Conservation (phyloP, 2,329 filamentous ascomycete genomes). For the Sporothrix humicola region DNA sequence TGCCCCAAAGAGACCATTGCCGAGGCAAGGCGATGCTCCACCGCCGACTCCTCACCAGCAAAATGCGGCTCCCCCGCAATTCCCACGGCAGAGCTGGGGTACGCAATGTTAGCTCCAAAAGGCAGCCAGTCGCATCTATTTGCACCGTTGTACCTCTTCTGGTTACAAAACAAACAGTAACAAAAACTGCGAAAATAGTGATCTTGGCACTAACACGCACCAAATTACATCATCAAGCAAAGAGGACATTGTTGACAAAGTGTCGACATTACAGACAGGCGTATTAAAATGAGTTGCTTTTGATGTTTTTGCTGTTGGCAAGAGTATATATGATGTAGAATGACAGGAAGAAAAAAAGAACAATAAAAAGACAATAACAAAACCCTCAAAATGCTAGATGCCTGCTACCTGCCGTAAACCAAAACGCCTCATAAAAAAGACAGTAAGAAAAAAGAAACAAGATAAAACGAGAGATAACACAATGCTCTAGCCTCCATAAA, state of each 20-base stretch:
- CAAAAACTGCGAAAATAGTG: too few species aligned
- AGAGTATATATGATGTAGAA: conserved; percentile 14
- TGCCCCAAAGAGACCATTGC: conserved; percentile 17
- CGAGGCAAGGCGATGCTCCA: conserved; percentile 20
- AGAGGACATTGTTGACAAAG: too few species aligned
- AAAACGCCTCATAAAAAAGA: conserved; percentile 3
- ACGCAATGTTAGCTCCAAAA: neutral
- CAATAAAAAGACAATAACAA: neutral
- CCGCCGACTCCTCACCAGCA: neutral
- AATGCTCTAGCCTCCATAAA: neutral
- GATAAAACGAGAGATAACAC: neutral
- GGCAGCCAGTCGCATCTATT: too few species aligned
- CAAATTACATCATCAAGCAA: neutral
- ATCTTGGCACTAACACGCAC: too few species aligned
- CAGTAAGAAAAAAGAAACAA: neutral
- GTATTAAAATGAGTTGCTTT: neutral
- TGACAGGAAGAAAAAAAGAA: neutral
- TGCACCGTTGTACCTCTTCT: too few species aligned
- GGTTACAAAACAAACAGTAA: too few species aligned
- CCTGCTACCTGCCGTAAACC: conserved; percentile 4
- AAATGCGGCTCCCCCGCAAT: conserved; percentile 19
- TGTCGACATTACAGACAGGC: too few species aligned
- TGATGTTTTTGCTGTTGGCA: conserved; percentile 9
- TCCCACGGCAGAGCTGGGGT: neutral
- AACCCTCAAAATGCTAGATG: conserved; percentile 18